Evolutionary conservation across 2,329 filamentous ascomycete species (phyloP).

Genomic region (Aspergillus thermomutatus): DNA sequence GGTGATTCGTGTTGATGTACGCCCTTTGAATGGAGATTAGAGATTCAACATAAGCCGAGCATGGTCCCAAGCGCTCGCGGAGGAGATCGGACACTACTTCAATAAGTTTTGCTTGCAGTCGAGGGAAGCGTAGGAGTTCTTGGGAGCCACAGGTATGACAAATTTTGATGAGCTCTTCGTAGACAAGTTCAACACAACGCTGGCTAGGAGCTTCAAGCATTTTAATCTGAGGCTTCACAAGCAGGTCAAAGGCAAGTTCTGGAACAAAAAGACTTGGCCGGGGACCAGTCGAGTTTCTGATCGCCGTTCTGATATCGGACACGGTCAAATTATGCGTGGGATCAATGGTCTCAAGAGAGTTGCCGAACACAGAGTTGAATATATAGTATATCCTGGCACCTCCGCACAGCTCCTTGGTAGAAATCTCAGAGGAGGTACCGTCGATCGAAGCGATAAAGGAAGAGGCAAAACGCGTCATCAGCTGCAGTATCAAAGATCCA

Average conservation of each 20-base stretch:
- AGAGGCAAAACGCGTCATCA: conserved; percentile 97
- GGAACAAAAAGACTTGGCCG: conserved; percentile 95
- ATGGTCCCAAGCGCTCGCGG: conserved; percentile 84
- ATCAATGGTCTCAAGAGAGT: conserved; percentile 91
- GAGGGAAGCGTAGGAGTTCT: conserved; percentile 85
- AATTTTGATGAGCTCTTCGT: conserved; percentile 98
- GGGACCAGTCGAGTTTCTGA: conserved; percentile 95
- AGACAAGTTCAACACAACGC: conserved; percentile 94
- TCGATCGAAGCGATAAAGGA: conserved; percentile 99
- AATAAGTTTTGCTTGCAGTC: conserved; percentile 93
- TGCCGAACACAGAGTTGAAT: conserved; percentile 98
- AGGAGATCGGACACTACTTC: conserved; percentile 96
- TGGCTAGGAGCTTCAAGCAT: conserved; percentile 91
- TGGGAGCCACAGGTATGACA: conserved; percentile 97
- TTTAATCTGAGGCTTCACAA: conserved; percentile 98
- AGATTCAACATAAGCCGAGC: conserved; percentile 89
- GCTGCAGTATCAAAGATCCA: conserved; percentile 88
- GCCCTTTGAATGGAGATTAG: conserved; percentile 95
- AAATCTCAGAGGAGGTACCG: conserved; percentile 97
- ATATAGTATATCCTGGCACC: conserved; percentile 97
- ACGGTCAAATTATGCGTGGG: conserved; percentile 93
- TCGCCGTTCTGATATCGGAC: conserved; percentile 92
- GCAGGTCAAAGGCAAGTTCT: conserved; percentile 92
- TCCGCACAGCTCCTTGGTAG: conserved; percentile 94
- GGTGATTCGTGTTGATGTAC: conserved; percentile 99